Conservation (phyloP, 129 eudicot genomes). For the Flaveria brownii region DNA sequence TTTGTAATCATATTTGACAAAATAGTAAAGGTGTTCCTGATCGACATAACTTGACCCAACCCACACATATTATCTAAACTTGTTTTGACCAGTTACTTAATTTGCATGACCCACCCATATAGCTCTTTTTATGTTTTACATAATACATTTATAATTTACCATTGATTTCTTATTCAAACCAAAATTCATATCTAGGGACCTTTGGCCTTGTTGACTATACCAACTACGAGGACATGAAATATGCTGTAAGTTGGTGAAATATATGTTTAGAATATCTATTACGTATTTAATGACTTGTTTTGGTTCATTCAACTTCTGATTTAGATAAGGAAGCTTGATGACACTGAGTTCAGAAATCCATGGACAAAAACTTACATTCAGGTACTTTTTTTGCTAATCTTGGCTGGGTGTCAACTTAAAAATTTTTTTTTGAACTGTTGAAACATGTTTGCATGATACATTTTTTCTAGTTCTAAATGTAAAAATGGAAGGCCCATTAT, state of each 20-base stretch:
- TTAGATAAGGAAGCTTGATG: conserved; percentile 93
- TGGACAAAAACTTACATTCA: conserved; percentile 80
- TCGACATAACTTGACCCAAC: not conserved
- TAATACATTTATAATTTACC: not conserved
- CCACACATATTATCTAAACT: not conserved
- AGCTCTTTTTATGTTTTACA: not conserved
- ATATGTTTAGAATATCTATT: not conserved
- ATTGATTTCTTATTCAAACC: conserved; percentile 10
- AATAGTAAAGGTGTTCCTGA: not conserved
- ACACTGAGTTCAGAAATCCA: conserved; percentile 94
- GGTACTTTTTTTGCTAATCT: conserved; percentile 40
- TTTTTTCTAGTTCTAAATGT: not conserved
- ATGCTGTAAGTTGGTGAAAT: conserved; percentile 72
- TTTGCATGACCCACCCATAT: not conserved
- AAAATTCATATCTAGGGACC: conserved; percentile 53
- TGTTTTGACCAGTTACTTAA: not conserved
- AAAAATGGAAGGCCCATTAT: not conserved
- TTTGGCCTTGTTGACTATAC: conserved; percentile 91
- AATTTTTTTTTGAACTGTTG: not conserved
- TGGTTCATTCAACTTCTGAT: conserved; percentile 11
- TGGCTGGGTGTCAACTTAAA: not conserved
- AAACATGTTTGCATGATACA: not conserved
- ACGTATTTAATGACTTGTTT: not conserved
- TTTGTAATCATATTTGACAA: not conserved
- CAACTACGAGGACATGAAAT: conserved; percentile 88